Conservation (phyloP, 1,139 yeast species). For the Pichia sp. region DNA sequence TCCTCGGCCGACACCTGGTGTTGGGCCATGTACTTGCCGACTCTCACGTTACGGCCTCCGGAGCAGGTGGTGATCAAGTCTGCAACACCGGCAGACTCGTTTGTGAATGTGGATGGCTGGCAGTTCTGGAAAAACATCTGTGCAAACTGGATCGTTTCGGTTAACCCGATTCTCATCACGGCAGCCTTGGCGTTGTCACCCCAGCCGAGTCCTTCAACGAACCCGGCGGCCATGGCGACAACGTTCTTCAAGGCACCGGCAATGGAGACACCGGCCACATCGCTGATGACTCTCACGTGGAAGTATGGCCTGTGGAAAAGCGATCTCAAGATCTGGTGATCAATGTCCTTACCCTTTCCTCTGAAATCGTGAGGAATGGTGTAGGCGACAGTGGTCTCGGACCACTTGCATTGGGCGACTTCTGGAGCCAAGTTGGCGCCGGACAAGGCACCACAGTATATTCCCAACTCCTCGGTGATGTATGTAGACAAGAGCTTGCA, state of each 20-base stretch:
- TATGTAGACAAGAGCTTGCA: constrained; percentile 74
- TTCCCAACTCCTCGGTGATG: constrained; percentile 70
- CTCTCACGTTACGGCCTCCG: constrained; percentile 92
- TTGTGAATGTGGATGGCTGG: constrained; percentile 73
- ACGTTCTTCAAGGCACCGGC: constrained; percentile 96
- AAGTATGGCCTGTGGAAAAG: constrained; percentile 93
- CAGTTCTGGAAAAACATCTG: constrained; percentile 68
- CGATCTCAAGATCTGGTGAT: constrained; percentile 60
- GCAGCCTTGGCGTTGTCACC: constrained; percentile 98
- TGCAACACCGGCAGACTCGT: constrained; percentile 94
- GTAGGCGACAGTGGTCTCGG: constrained; percentile 93
- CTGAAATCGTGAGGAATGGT: constrained; percentile 63
- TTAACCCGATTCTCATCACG: constrained; percentile 86
- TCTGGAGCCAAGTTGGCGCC: constrained; percentile 96
- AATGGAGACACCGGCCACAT: constrained; percentile 88
- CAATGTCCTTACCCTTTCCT: constrained; percentile 73
- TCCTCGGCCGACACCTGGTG: constrained; percentile 68
- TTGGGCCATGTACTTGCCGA: constrained; percentile 74
- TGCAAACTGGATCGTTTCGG: constrained; percentile 84
- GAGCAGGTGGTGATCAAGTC: constrained; percentile 94
- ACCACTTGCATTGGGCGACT: constrained; percentile 89
- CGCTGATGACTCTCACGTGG: constrained; percentile 86
- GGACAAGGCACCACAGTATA: constrained; percentile 88
- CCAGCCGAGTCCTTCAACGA: constrained; percentile 95
- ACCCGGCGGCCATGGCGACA: constrained; percentile 89